A percentile compares a stretch with the other conserved stretches of the same genome.
phyloP scores from a whole-genome alignment of 108 stramenopile species.

The Skeletonema tropicum region DNA sequence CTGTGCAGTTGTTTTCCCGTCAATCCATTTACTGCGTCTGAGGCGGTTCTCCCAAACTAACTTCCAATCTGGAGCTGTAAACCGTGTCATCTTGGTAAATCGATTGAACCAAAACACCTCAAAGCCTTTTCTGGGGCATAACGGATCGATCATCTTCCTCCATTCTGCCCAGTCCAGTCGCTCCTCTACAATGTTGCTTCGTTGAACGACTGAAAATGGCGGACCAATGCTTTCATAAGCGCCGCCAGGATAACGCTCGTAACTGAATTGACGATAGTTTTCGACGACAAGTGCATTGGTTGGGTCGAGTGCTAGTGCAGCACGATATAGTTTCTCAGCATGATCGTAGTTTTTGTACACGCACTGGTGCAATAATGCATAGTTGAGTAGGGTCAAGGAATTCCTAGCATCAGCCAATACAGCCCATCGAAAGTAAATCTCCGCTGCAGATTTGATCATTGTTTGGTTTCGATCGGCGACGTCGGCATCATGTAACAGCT shows the following conservation, averaged over 20 bases:
- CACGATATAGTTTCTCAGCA: slow-evolving; percentile 62
- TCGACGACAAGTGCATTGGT: slow-evolving; percentile 49
- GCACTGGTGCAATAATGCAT: slow-evolving; percentile 63
- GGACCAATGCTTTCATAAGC: slow-evolving; percentile 38
- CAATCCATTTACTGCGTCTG: slow-evolving; percentile 23
- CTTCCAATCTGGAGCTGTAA: slow-evolving; percentile 40
- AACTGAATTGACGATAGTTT: slow-evolving; percentile 50
- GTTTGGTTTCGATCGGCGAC: slow-evolving; percentile 43
- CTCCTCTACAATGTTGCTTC: slow-evolving; percentile 40
- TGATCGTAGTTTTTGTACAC: slow-evolving; percentile 48
- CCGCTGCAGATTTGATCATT: slow-evolving; percentile 44
- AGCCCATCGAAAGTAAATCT: slow-evolving; percentile 62
- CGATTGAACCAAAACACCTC: slow-evolving; percentile 51
- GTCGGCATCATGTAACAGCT: slow-evolving; percentile 52
- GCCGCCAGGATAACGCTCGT: slow-evolving; percentile 59
- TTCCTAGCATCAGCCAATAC: slow-evolving; percentile 55
- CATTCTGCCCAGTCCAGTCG: slow-evolving; percentile 54
- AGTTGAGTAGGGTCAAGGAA: slow-evolving; percentile 54
- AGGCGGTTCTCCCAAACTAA: slow-evolving; percentile 41
- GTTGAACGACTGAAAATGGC: slow-evolving; percentile 37
- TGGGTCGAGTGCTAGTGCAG: slow-evolving; percentile 50
- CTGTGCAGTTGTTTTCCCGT: slow-evolving; percentile 25
- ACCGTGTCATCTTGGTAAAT: slow-evolving; percentile 38
- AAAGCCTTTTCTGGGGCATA: slow-evolving; percentile 34
- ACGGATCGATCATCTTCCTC: slow-evolving; percentile 40